Percentiles rank a stretch among this genome's conserved stretches.
Conservation (phyloP, 371 early-diverging fungal species). For the Haplosporangium sp. region DNA sequence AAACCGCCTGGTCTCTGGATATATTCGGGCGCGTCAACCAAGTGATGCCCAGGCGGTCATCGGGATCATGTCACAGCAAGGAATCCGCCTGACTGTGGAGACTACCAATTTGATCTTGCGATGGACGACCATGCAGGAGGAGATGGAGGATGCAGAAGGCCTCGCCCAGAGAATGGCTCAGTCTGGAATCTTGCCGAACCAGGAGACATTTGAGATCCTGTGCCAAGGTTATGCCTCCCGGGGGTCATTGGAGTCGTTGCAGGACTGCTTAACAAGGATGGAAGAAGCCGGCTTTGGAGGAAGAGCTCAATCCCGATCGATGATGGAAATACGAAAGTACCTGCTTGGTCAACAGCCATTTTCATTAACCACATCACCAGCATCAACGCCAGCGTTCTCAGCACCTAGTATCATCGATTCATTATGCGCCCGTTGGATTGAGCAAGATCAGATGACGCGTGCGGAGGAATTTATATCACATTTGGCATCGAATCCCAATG, state of each 20-base stretch:
- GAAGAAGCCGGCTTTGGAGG: conserved; percentile 26
- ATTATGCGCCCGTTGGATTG: conserved; percentile 38
- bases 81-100: conserved; percentile 24
- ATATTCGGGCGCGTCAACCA: conserved; percentile 15
- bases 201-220: conserved; percentile 38
- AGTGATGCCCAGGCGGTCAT: conserved; percentile 33
- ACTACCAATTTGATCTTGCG: conserved; percentile 33
- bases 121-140: conserved; percentile 29
- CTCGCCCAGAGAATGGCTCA: conserved; percentile 24
- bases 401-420: conserved; percentile 8
- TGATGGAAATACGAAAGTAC: conserved; percentile 3
- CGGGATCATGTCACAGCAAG: conserved; percentile 20
- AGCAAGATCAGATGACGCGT: conserved; percentile 22
- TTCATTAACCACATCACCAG: too few relatives aligned
- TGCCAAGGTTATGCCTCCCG: conserved; percentile 41
- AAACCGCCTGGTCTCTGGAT: conserved; percentile 33
- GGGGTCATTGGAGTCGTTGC: conserved; percentile 18
- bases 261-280: conserved; percentile 25
- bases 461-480: conserved; percentile 30
- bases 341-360: conserved; percentile 17
- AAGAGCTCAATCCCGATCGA: background rate
- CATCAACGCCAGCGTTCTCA: background rate
- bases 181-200: conserved; percentile 25
- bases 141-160: conserved; percentile 30
- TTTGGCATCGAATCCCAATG: conserved; percentile 8